Evolutionary conservation across 2,329 filamentous ascomycete genomes (phyloP).

Genomic region (Alternaria sp.): DNA sequence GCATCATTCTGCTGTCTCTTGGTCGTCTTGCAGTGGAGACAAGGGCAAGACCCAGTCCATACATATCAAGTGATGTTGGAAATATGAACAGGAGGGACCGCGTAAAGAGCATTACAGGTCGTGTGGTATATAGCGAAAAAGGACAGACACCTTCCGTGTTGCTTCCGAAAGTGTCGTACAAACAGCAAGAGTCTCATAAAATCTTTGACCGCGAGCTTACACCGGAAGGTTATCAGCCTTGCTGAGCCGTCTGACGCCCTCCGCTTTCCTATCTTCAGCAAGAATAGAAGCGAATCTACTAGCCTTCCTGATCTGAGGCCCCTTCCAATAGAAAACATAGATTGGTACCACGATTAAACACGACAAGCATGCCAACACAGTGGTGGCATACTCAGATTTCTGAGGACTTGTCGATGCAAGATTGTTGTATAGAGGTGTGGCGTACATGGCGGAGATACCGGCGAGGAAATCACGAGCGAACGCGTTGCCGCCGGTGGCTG

Average conservation of each 20-base stretch:
- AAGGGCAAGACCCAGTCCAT: neutral
- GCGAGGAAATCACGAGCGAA: constrained; percentile 77
- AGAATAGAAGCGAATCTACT: constrained; percentile 60
- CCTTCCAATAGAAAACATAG: constrained; percentile 61
- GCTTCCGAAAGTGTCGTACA: neutral
- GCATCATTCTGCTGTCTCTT: neutral
- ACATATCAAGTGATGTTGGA: neutral
- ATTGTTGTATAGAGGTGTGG: constrained; percentile 64
- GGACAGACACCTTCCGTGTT: neutral
- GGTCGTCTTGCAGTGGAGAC: neutral
- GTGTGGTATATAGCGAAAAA: constrained; percentile 1
- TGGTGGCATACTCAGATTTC: constrained; percentile 59
- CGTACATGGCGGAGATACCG: constrained; percentile 72
- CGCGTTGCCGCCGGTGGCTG: constrained; percentile 77
- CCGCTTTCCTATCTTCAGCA: constrained; percentile 36
- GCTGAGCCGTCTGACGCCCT: constrained; percentile 30
- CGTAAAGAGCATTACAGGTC: neutral
- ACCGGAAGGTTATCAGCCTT: constrained; percentile 29
- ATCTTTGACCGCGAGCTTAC: neutral
- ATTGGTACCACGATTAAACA: constrained; percentile 53
- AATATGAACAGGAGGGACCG: neutral
- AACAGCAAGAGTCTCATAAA: neutral
- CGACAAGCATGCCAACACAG: constrained; percentile 62
- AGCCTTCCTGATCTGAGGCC: constrained; percentile 60
- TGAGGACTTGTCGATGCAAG: constrained; percentile 48